A percentile compares a stretch with the other conserved stretches of the same genome.
These are phyloP conservation scores for Umbilicaria muhlenbergii DNA, from an alignment of 495 filamentous ascomycete genomes.

Conservation along the genomic window DNA sequence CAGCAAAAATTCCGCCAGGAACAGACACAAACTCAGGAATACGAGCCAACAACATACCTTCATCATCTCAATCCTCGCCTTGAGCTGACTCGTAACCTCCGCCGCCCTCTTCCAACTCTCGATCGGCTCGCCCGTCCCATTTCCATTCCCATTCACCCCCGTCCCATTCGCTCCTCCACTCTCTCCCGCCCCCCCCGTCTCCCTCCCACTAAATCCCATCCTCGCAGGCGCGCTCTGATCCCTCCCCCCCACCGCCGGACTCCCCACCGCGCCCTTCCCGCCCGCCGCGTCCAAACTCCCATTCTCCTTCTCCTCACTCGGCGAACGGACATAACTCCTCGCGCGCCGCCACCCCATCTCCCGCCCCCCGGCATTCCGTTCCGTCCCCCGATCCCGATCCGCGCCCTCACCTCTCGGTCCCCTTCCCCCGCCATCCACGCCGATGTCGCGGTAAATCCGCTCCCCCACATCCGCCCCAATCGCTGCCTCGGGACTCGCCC, in stretches of 20 bases:
- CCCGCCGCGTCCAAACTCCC: conserved; percentile 24
- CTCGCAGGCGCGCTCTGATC: conserved; percentile 13
- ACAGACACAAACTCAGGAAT: too few relatives aligned
- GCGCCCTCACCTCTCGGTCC: not conserved
- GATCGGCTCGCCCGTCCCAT: conserved; percentile 37
- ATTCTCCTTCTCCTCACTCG: conserved; percentile 77
- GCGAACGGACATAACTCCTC: conserved; percentile 55
- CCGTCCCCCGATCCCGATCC: not conserved
- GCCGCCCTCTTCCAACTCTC: conserved; percentile 97
- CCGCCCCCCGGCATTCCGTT: not conserved
- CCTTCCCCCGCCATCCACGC: conserved; percentile 14
- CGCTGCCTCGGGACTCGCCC: conserved; percentile 18
- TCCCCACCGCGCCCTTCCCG: conserved; percentile 17
- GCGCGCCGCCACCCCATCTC: conserved; percentile 14
- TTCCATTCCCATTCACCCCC: conserved; percentile 4
- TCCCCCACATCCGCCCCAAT: conserved; percentile 32
- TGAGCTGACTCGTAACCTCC: conserved; percentile 96
- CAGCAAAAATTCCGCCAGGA: not conserved
- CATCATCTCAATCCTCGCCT: conserved; percentile 87
- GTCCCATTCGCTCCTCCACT: not conserved
- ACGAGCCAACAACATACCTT: conserved; percentile 41
- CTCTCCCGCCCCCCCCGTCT: conserved; percentile 1
- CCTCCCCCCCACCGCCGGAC: conserved; percentile 9
- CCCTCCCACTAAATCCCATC: conserved; percentile 4
- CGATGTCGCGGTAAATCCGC: conserved; percentile 38